These are phyloP conservation scores for Aspergillus amoenus DNA, from an alignment of 2,329 filamentous ascomycete species.

Conservation along the genomic window DNA sequence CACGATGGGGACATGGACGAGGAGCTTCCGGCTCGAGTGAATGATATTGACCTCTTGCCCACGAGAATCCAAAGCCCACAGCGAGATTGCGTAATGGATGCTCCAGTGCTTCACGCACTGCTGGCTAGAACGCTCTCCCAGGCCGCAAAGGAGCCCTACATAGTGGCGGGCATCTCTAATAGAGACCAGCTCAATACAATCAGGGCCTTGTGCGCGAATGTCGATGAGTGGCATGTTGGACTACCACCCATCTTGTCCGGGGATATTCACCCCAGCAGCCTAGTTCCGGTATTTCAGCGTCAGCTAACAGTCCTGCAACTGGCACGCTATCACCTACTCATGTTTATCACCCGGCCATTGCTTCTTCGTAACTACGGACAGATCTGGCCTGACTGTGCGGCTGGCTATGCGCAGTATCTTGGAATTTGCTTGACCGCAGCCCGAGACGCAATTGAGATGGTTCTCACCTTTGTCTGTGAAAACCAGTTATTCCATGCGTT, in stretches of 20 bases:
- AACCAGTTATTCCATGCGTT: conserved; percentile 23
- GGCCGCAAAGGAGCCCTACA: conserved; percentile 22
- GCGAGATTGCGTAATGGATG: conserved; percentile 25
- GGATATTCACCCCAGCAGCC: conserved; percentile 20
- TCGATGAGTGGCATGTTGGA: conserved; percentile 17
- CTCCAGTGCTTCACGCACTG: conserved; percentile 21
- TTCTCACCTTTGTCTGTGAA: conserved; percentile 21
- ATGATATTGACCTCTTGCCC: conserved; percentile 19
- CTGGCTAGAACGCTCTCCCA: conserved; percentile 20
- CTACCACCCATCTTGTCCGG: conserved; percentile 19
- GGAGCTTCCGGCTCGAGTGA: conserved; percentile 43
- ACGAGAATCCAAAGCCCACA: conserved; percentile 1
- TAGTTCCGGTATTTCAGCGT: conserved; percentile 21
- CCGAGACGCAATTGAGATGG: conserved; percentile 19
- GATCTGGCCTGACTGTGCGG: conserved; percentile 18
- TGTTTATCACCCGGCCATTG: conserved; percentile 22
- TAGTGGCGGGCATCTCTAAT: conserved; percentile 15
- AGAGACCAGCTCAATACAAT: conserved; percentile 13
- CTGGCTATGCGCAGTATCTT: conserved; percentile 14
- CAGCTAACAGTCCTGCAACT: conserved; percentile 23
- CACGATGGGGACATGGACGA: conserved; percentile 50
- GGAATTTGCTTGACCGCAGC: conserved; percentile 18
- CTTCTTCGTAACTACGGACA: conserved; percentile 21
- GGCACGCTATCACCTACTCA: conserved; percentile 21
- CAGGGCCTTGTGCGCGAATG: conserved; percentile 8